Evolutionary conservation across 2,329 filamentous ascomycete genomes (phyloP), one percentile per base, ranked within the genome.

Genomic region (Rhinocladiella mackenziei): DNA sequence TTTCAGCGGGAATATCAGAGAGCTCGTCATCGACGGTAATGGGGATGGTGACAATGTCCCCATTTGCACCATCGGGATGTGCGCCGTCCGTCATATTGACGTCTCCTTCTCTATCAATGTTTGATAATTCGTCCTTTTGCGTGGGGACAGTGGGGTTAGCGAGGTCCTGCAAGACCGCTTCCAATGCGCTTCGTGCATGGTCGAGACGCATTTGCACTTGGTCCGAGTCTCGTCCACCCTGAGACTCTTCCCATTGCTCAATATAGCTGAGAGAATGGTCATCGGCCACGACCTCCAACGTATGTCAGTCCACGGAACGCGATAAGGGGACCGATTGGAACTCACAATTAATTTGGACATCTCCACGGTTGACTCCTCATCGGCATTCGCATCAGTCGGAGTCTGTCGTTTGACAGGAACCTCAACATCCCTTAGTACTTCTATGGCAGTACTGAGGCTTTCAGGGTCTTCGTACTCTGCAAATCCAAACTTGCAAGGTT

Each of bases 391-490:
- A 40, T 69, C 59, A 22, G 50, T 60, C 56, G 57, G 69, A 70
- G 17, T 66, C 65, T 91, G 86, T 63, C 82, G 84, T 68, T 88
- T 86, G 29, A 81, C 72, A 20, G 92, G 92, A 36, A 97, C 79
- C 61, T 88, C 75, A 52, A 96, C 74, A 58, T 92, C 83, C 62
- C 81, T 81, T 57, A 96, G 78, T 44, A 95, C 78, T 64, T 94
- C 88, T 43, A 89, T 81, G 31, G 91, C 92, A 32, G 83, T 83
- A 63, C 84, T 81, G 56, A 98, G 74, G 54, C 89, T 91, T 65
- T 95, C 86, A 17, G 83, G 81, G 64, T 97, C 89, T 52, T 95
- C 91, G 65, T 86, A 98, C 66, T 96, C 86, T 48, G 91, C 92
- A 67, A 98, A 97, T 10, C 91, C 92, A 71, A 97, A 97, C 52